Base-by-base conservation (phyloP, 2,329 filamentous ascomycete genomes). In the Neofusicoccum umdonicola region DNA sequence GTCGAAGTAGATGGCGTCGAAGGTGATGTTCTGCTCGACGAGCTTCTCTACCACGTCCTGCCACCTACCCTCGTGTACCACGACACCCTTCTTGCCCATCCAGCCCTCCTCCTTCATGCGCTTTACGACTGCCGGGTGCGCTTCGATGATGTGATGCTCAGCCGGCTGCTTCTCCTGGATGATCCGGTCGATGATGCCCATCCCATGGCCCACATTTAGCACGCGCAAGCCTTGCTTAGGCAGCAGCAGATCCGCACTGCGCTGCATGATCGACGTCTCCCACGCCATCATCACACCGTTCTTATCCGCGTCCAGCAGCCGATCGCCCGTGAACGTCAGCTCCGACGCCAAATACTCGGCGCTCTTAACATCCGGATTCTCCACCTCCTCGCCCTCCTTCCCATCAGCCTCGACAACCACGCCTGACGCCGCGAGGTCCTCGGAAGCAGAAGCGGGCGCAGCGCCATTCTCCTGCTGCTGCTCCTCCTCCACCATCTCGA, bases 1-100 rank as follows among this genome's bases (percentile, higher is more conserved):
- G 74, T 99, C 95, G 73, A 97, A 98, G 81, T 98, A 99, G 69
- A 99, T 82, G 11, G 77, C 81, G 66, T 84, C 81, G 62, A 83
- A 80, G 7, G 75, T 66, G 19, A 73, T 73, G 44, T 77, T 79
- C 65, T 80, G 72, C 65, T 78, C 77, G 3, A 81, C 72, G 0
- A 83, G 74, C 41, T 73, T 74, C 1, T 80, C 80, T 1, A 83
- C 72, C 8, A 83, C 72, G 45, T 83, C 81, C 68, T 83, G 81
- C 81, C 81, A 84, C 35, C 76, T 74, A 31, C 81, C 81, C 67
- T 81, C 79, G 65, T 82, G 80, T 13, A 83, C 73, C 17, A 77
- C 76, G 11, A 85, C 81, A 13, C 81, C 81, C 4, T 78, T 76
- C 69, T 81, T 83, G 37, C 80, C 76, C 65, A 79, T 74, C 81